phyloP scores from a whole-genome alignment of 2,329 filamentous ascomycete species.

The Coniochaeta ligniaria region DNA sequence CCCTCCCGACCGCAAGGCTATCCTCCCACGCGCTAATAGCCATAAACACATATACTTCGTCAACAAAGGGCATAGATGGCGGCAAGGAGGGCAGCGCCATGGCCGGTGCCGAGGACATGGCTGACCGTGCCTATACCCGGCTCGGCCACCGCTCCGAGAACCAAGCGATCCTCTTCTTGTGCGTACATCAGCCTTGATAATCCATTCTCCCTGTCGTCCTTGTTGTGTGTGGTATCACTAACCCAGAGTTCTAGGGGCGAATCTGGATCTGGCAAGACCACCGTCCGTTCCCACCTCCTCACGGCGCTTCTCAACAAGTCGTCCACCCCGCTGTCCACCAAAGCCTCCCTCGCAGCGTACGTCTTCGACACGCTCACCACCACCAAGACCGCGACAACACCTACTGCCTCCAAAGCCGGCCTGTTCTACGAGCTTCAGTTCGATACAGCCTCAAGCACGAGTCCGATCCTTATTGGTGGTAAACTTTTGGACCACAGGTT shows the following conservation, averaged over 20 bases:
- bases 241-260: constrained; percentile 61
- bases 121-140: constrained; percentile 75
- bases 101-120: constrained; percentile 87
- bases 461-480: constrained; percentile 83
- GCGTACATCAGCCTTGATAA: constrained; percentile 31
- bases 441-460: constrained; percentile 77
- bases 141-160: constrained; percentile 86
- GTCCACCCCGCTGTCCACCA: constrained; percentile 86
- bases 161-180: constrained; percentile 90
- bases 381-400: constrained; percentile 92
- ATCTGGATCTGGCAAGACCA: constrained; percentile 94
- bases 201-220: neutral
- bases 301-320: constrained; percentile 82
- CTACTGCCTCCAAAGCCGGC: constrained; percentile 90
- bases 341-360: constrained; percentile 88
- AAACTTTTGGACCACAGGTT: constrained; percentile 91
- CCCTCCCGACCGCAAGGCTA: constrained; percentile 77
- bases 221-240: neutral
- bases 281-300: constrained; percentile 80
- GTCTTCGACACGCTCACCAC: constrained; percentile 95
- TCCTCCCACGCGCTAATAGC: constrained; percentile 89
- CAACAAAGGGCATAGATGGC: constrained; percentile 82
- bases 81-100: constrained; percentile 86
- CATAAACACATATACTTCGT: constrained; percentile 90
- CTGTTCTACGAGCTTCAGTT: constrained; percentile 96